These are phyloP conservation scores for Urostyla sp. DNA, from an alignment of 73 alveolate species.

Conservation along the genomic window DNA sequence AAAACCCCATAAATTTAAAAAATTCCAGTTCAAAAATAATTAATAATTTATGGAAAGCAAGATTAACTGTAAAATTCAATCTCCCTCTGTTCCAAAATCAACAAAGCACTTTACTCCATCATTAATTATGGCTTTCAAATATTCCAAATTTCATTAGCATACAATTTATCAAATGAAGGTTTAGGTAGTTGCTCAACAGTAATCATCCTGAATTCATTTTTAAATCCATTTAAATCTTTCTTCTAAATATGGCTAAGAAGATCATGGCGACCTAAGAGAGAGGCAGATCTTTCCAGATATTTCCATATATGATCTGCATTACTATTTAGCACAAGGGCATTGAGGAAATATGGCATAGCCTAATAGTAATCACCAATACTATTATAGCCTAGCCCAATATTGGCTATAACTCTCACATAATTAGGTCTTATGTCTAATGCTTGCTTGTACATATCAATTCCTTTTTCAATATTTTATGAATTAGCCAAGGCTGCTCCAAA, in stretches of 20 bases:
- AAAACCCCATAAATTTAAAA: no score
- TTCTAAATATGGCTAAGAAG: slow-evolving; percentile 52
- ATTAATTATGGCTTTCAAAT: no score
- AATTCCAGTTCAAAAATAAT: no score
- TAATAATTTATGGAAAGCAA: no score
- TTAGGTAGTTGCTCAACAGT: slow-evolving; percentile 71
- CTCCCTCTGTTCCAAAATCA: no score
- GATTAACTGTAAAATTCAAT: no score
- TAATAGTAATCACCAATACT: slow-evolving; percentile 65
- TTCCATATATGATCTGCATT: slow-evolving; percentile 89
- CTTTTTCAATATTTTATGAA: slow-evolving; percentile 70
- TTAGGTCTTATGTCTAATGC: slow-evolving; percentile 92
- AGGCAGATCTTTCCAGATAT: slow-evolving; percentile 74
- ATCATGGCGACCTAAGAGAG: slow-evolving; percentile 64
- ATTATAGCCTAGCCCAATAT: slow-evolving; percentile 87
- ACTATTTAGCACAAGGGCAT: slow-evolving; percentile 86
- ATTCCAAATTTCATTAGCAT: slow-evolving; percentile 37
- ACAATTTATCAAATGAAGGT: slow-evolving; percentile 56
- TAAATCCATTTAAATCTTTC: slow-evolving; percentile 50
- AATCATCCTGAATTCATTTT: slow-evolving; percentile 68
- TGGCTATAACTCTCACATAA: slow-evolving; percentile 91
- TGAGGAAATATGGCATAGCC: slow-evolving; percentile 80
- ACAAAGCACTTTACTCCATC: no score
- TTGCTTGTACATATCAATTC: slow-evolving; percentile 76
- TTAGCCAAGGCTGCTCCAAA: slow-evolving; percentile 94